A percentile compares a stretch with the other conserved stretches of the same genome.
phyloP scores from a whole-genome alignment of 345 rosid species.

The Pelargonium nanum region DNA sequence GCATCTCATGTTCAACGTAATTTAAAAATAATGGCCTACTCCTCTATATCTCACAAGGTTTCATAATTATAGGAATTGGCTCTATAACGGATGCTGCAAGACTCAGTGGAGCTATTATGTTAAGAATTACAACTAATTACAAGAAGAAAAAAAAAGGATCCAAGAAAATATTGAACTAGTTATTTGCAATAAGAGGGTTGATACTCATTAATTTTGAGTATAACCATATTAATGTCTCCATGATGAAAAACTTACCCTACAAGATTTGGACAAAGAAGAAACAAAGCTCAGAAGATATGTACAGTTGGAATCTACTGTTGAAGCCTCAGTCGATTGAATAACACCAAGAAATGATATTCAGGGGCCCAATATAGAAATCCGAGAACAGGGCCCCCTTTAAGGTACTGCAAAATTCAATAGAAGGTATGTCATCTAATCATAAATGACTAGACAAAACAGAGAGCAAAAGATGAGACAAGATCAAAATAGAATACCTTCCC shows the following conservation, averaged over 20 bases:
- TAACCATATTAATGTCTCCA: too few species aligned
- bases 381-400: conserved; percentile 88
- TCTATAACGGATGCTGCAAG: too few species aligned
- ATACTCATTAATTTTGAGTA: not conserved
- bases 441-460: not conserved
- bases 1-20: too few species aligned
- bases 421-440: not conserved
- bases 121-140: too few species aligned
- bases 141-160: too few species aligned
- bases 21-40: too few species aligned
- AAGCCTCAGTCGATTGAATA: conserved; percentile 78
- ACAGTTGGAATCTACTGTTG: conserved; percentile 34
- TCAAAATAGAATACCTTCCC: conserved; percentile 80
- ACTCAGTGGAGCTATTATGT: too few species aligned
- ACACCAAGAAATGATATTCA: conserved; percentile 86
- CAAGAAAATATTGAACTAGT: not conserved
- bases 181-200: not conserved
- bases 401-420: conserved; percentile 42
- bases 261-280: conserved; percentile 1
- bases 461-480: not conserved
- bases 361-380: conserved; percentile 97
- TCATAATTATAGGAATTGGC: too few species aligned
- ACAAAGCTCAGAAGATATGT: conserved; percentile 19
- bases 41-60: too few species aligned
- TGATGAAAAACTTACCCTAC: not conserved